phyloP scores from a whole-genome alignment of 176 grass and related monocot species.

The Triticum dicoccoides region DNA sequence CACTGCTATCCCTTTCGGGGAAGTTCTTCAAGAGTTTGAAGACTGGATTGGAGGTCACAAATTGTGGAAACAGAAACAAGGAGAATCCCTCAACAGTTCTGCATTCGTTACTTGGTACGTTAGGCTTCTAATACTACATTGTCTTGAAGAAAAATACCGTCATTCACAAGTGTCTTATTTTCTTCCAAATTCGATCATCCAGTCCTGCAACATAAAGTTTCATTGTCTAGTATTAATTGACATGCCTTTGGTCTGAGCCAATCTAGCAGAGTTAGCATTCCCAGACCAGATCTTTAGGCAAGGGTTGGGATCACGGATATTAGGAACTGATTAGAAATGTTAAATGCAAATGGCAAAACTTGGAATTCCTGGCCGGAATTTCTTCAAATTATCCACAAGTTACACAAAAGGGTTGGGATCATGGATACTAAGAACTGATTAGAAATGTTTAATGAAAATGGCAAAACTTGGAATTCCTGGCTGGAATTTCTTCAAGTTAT shows the following conservation, averaged over 20 bases:
- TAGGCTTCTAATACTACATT: conserved; percentile 3
- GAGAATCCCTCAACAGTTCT: conserved; percentile 59
- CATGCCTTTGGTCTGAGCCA: conserved; percentile 16
- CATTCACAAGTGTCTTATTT: neutral
- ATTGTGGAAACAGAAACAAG: conserved; percentile 72
- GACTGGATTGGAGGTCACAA: conserved; percentile 66
- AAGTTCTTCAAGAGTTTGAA: conserved; percentile 76
- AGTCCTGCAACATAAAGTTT: neutral
- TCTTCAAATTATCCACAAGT: neutral
- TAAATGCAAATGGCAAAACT: neutral
- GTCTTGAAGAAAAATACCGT: neutral
- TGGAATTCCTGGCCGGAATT: neutral
- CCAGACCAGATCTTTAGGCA: neutral
- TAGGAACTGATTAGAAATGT: neutral
- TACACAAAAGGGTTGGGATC: neutral
- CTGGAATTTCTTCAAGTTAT: neutral
- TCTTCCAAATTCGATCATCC: neutral
- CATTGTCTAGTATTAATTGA: neutral
- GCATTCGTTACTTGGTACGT: conserved; percentile 89
- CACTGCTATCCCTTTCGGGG: conserved; percentile 76
- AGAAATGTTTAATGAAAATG: neutral
- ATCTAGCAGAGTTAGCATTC: neutral
- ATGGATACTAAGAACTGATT: neutral
- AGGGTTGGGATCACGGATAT: neutral
- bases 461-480: neutral